These are phyloP conservation scores for Colletotrichum tropicale DNA, from an alignment of 2,329 filamentous ascomycete genomes.

Conservation along the genomic window DNA sequence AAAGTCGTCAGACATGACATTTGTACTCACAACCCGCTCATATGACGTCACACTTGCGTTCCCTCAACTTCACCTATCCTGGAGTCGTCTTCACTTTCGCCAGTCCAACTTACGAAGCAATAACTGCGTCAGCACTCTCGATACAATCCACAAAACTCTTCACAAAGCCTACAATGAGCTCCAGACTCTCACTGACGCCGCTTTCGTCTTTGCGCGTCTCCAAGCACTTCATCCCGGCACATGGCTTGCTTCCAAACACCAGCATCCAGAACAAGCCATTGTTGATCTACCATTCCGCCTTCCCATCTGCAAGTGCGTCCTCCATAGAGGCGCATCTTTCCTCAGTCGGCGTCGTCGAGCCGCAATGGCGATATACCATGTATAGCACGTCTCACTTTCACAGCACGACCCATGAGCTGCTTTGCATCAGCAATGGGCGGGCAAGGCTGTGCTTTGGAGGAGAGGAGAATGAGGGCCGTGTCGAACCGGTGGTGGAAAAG, in stretches of 20 bases:
- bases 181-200: conserved; percentile 24
- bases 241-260: conserved; percentile 66
- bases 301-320: conserved; percentile 49
- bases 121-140: accelerated
- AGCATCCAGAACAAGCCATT: conserved; percentile 67
- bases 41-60: neutral
- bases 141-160: neutral
- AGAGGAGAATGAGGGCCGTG: conserved; percentile 60
- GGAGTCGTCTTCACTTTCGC: neutral
- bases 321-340: conserved; percentile 61
- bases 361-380: conserved; percentile 75
- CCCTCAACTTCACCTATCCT: neutral
- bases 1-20: neutral
- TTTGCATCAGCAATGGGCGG: conserved; percentile 61
- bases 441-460: conserved; percentile 71
- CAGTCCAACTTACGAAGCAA: neutral
- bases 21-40: neutral
- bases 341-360: conserved; percentile 56
- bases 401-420: conserved; percentile 69
- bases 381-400: conserved; percentile 71
- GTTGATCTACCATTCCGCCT: conserved; percentile 68
- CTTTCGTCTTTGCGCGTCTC: conserved; percentile 59
- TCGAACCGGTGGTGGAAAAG: conserved; percentile 58
- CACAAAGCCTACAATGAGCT: neutral
- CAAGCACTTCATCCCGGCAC: conserved; percentile 61